phyloP scores from a whole-genome alignment of 768 basidiomycete genomes.

The Phaeotremella fagi region DNA sequence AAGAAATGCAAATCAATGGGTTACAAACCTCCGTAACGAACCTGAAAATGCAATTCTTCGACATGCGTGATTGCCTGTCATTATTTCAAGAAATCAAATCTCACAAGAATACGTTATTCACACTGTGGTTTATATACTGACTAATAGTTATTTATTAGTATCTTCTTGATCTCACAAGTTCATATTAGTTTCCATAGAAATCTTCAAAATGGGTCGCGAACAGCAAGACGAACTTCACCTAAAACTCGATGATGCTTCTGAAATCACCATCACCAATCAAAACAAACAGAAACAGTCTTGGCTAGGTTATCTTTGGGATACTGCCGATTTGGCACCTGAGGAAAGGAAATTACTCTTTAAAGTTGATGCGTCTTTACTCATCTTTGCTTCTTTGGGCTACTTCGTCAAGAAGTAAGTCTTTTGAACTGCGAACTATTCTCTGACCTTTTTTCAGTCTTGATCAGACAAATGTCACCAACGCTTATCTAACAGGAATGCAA shows the following conservation, averaged over 20 bases:
- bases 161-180: too few species aligned
- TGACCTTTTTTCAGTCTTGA: conserved; percentile 5
- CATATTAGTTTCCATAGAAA: neutral
- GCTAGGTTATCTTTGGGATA: conserved; percentile 38
- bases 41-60: too few species aligned
- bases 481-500: conserved; percentile 34
- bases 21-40: too few species aligned
- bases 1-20: too few species aligned
- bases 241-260: neutral
- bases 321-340: conserved; percentile 23
- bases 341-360: conserved; percentile 40
- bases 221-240: neutral
- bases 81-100: too few species aligned
- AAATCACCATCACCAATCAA: neutral
- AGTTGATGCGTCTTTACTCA: conserved; percentile 33
- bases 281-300: conserved; percentile 15
- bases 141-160: too few species aligned
- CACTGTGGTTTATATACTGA: too few species aligned
- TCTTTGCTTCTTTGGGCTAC: conserved; percentile 33
- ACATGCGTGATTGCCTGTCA: too few species aligned
- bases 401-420: conserved; percentile 23
- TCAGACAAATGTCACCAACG: conserved; percentile 29
- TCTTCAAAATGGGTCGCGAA: neutral
- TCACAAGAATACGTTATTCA: too few species aligned
- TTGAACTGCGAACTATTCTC: too few species aligned